phyloP scores from a whole-genome alignment of 176 grass and related monocot species.

The Cenchrus fungigraminus region DNA sequence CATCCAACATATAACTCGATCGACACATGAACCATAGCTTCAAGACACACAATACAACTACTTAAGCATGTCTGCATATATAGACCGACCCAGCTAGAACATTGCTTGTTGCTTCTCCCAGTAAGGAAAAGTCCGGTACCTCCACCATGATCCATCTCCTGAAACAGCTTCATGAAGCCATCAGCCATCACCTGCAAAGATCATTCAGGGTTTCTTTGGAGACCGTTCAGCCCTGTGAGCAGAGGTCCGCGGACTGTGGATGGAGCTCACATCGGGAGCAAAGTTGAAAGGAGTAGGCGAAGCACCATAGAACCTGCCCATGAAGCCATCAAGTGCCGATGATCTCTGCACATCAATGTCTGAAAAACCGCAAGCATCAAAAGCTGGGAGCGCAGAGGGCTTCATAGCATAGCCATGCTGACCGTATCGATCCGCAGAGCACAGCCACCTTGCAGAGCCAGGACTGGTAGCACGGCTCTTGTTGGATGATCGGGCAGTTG shows the following conservation, averaged over 20 bases:
- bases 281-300: background rate
- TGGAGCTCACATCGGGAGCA: background rate
- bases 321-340: constrained; percentile 23
- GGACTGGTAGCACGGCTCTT: constrained; percentile 27
- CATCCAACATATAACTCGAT: background rate
- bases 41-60: background rate
- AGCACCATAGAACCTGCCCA: constrained; percentile 19
- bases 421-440: background rate
- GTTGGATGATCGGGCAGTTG: constrained; percentile 16
- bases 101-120: background rate
- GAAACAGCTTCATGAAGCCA: background rate
- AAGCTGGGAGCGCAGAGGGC: background rate
- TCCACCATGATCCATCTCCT: background rate
- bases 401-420: background rate
- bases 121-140: background rate
- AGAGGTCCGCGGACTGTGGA: background rate
- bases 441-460: background rate
- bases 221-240: background rate
- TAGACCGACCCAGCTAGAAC: background rate
- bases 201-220: background rate
- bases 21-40: background rate
- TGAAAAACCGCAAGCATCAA: background rate
- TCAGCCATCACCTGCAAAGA: background rate
- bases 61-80: background rate
- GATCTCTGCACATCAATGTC: background rate